phyloP scores from a whole-genome alignment of 1,284 basidiomycete species.

The Rhodotorula sp. region DNA sequence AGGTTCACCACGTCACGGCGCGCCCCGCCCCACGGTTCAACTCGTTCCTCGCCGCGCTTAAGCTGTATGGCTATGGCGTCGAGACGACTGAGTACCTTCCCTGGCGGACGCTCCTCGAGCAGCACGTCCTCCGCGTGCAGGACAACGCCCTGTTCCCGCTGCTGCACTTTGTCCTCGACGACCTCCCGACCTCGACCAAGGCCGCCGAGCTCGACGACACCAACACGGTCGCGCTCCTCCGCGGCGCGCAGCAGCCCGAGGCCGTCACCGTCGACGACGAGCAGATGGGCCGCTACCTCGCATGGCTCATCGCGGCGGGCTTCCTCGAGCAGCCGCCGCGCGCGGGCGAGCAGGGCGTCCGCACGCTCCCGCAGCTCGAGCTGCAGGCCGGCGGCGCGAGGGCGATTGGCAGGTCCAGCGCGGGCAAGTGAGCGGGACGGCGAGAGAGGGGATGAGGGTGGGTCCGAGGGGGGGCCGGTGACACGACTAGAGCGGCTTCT shows the following conservation, averaged over 20 bases:
- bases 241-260: slow-evolving; percentile 55
- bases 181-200: slow-evolving; percentile 94
- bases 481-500: not conserved
- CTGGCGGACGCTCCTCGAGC: slow-evolving; percentile 90
- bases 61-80: slow-evolving; percentile 78
- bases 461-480: too few species aligned
- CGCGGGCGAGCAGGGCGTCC: slow-evolving; percentile 6
- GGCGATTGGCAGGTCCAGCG: slow-evolving; percentile 36
- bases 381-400: slow-evolving; percentile 28
- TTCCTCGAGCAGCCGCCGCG: slow-evolving; percentile 73
- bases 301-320: slow-evolving; percentile 85
- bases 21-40: slow-evolving; percentile 89
- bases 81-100: slow-evolving; percentile 81
- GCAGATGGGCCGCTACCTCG: slow-evolving; percentile 84
- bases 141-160: slow-evolving; percentile 98
- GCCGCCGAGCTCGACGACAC: slow-evolving; percentile 86
- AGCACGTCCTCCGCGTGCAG: slow-evolving; percentile 88
- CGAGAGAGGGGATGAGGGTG: too few species aligned
- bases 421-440: slow-evolving; percentile 1
- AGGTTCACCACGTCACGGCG: slow-evolving; percentile 86
- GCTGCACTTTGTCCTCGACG: slow-evolving; percentile 94
- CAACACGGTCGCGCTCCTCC: slow-evolving; percentile 72
- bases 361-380: slow-evolving; percentile 27
- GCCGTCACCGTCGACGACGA: slow-evolving; percentile 70
- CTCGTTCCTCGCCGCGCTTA: slow-evolving; percentile 73